Evolutionary conservation across 345 rosid genomes (phyloP), one percentile per base, ranked within the genome.

Genomic region (Eutrema heterophyllum): DNA sequence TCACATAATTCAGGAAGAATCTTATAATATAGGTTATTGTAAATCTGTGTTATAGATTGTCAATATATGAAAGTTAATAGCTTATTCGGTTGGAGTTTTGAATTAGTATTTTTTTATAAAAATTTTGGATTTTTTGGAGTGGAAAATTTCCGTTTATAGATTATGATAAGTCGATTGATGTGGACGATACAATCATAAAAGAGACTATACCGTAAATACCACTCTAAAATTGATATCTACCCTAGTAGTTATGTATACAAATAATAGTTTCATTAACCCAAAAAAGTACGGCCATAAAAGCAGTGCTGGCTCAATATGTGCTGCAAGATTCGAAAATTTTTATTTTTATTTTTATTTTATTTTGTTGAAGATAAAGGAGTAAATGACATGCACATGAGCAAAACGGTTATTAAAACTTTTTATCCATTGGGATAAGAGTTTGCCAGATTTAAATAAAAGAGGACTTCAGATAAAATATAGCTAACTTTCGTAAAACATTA

Each of bases 371-470:
- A 57, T 16, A 57, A 73, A 16, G 53, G 44, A 48, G 18, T 49
- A 57, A 35, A 58, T 57, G 41, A 55, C 26, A 38, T 74, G 78
- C 55, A 58, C 68, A 74, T 74, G 54, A 68, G 12, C 64, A 52
- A 61, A 60, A 59, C 9, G 9, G 43, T 61, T 26, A 43, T 44
- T 53, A 45, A 15, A 38, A 68, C 54, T 57, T 65, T 67, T 33
- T 69, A 61, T 61, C 41, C 52, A 10, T 36, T 24, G 68, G 27
- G 74, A 75, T 68, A 68, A 68, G 64, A 61, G 35, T 68, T 68
- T 61, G 49, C 65, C 58, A 16, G 27, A 68, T 53, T 43, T 15
- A 53, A 35, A 68, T 5, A 55, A 38, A 52, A 61, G 16, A 53
- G 33, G 8, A 16, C 1, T 52, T 5, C 7, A 58, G 74, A 75